Percentiles rank a stretch among this genome's conserved stretches.
Evolutionary conservation across 2,329 filamentous ascomycete species (phyloP).

Genomic region (Magnaporthales sp.): DNA sequence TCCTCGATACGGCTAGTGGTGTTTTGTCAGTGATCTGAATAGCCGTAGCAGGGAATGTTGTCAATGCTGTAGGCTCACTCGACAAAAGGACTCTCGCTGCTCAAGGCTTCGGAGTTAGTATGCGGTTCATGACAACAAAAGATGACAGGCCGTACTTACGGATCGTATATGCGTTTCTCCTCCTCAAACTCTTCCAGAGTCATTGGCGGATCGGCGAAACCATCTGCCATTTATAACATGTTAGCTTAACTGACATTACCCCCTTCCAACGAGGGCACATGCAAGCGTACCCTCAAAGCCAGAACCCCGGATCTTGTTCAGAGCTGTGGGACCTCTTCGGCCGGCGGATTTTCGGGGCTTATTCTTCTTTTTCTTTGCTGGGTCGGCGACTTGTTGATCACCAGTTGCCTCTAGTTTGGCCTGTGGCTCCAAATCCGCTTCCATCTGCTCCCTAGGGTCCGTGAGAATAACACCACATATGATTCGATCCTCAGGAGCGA

Average conservation of each 20-base stretch:
- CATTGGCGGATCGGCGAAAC: constrained; percentile 70
- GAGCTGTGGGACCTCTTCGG: constrained; percentile 29
- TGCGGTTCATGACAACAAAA: neutral
- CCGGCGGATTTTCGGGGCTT: constrained; percentile 18
- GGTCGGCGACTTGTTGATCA: neutral
- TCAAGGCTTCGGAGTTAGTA: constrained; percentile 12
- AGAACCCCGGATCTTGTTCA: constrained; percentile 38
- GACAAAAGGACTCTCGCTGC: constrained; percentile 42
- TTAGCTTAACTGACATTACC: neutral
- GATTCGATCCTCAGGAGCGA: neutral
- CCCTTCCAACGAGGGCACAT: neutral
- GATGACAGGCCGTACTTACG: constrained; percentile 31
- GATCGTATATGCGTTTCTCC: constrained; percentile 59
- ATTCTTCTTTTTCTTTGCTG: constrained; percentile 30
- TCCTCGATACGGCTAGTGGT: constrained; percentile 66
- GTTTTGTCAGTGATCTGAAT: constrained; percentile 7
- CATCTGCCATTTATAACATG: constrained; percentile 38
- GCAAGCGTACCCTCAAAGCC: constrained; percentile 55
- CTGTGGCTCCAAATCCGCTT: neutral
- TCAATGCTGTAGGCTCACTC: constrained; percentile 32
- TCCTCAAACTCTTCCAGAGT: constrained; percentile 59
- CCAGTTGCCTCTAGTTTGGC: neutral
- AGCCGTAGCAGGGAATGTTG: constrained; percentile 3
- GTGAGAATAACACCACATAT: neutral
- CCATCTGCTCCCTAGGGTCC: neutral